These are phyloP conservation scores for Sclerotinia spermophila DNA, from an alignment of 2,329 filamentous ascomycete genomes.

Conservation along the genomic window DNA sequence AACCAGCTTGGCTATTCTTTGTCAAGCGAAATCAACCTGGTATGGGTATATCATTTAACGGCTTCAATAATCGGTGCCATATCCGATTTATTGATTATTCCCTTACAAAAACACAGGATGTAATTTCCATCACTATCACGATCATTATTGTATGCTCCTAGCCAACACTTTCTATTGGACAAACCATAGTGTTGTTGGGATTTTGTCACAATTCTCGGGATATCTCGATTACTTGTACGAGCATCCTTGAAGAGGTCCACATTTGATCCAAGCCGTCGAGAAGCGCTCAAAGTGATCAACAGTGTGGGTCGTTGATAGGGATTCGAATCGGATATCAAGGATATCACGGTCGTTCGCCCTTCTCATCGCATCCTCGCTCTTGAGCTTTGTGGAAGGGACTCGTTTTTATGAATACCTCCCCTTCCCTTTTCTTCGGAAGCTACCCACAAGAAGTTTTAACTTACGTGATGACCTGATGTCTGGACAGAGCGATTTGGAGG, in stretches of 20 bases:
- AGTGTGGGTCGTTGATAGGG: not conserved
- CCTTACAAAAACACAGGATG: not conserved
- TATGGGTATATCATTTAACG: not conserved
- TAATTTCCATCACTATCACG: not conserved
- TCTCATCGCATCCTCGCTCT: not conserved
- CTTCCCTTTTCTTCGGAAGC: not conserved
- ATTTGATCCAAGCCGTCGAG: conserved; percentile 6
- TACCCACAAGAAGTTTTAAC: not conserved
- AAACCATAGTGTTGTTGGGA: not conserved
- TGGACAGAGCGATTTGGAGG: conserved; percentile 12
- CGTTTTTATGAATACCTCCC: not conserved
- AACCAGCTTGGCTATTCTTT: not conserved
- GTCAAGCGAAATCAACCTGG: not conserved
- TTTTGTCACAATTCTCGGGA: not conserved
- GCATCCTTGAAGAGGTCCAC: not conserved
- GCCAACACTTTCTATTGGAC: not conserved
- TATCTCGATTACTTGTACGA: not conserved
- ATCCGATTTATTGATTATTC: too few species aligned
- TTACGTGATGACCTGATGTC: conserved; percentile 14
- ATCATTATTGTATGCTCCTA: not conserved
- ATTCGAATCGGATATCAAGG: not conserved
- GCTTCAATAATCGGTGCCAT: not conserved
- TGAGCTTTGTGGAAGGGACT: not conserved
- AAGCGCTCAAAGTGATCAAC: conserved; percentile 12
- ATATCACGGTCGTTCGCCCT: not conserved